Evolutionary conservation across 495 filamentous ascomycete genomes (phyloP), one percentile per base, ranked within the genome.

Genomic region (Hyaloscypha finlandica): DNA sequence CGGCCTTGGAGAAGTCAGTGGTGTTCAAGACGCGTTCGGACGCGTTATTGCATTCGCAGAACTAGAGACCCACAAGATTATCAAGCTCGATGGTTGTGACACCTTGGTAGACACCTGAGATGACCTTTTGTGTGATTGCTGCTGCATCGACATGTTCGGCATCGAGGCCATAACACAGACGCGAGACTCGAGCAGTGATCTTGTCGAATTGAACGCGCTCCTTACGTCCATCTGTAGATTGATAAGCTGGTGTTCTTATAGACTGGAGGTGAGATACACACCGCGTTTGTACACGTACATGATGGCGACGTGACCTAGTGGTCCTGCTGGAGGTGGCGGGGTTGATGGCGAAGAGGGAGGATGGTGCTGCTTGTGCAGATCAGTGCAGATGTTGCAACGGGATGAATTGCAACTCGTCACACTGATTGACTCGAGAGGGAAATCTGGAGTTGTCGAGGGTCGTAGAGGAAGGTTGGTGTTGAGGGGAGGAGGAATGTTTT

Each of bases 161-260:
- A 77, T 99, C 96, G 64, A 99, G 88, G 65, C 95, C 94, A 78
- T 99, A 99, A 84, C 95, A 99, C 61, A 99, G 86, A 61, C 95
- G 86, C 32, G 95, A 99, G 53, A 99, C 95, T 79, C 95, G 93
- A 69, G 95, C 95, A 67, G 95, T 98, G 85, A 99, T 99, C 82
- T 99, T 99, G 83, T 99, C 95, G 84, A 99, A 99, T 78, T 99
- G 95, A 64, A 99, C 95, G 78, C 95, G 95, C 87, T 99, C 95
- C 84, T 98, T 97, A 84, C 95, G 94, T 80, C 95, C 95, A 85
- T 99, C 94, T 98, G 59, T 6, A 52, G 31, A 30, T 66, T 58
- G 74, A 81, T 48, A 80, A 71, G 53, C 29, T 30, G 51, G 14
- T 8, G 16, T 30, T 16, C 48, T 51, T 30, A 3, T 12, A 60